Evolutionary conservation across 257 asterid species (phyloP).

Genomic region (Solanum chiquidenum): DNA sequence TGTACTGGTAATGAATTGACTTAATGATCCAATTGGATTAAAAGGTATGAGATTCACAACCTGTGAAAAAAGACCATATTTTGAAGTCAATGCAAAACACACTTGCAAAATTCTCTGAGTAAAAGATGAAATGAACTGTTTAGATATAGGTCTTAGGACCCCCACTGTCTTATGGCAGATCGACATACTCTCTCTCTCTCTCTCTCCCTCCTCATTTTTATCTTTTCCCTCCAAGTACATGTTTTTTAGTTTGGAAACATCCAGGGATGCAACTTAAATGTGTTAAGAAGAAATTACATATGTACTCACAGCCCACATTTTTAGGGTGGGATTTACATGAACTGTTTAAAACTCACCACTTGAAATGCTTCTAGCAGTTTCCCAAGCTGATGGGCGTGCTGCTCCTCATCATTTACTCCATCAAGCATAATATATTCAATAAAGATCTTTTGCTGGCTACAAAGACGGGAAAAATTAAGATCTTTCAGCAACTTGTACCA

Average conservation of each 20-base stretch:
- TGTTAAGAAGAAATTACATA: neutral
- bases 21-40: slow-evolving; percentile 81
- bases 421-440: slow-evolving; percentile 98
- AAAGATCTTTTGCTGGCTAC: slow-evolving; percentile 85
- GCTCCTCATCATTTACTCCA: slow-evolving; percentile 79
- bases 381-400: slow-evolving; percentile 93
- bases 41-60: slow-evolving; percentile 94
- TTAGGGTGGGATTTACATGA: neutral
- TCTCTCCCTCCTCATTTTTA: rapidly evolving
- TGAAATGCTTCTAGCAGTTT: slow-evolving; percentile 56
- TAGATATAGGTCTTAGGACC: neutral
- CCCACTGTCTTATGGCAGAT: neutral
- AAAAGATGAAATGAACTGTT: neutral
- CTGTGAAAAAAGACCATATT: slow-evolving; percentile 24
- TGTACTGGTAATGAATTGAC: slow-evolving; percentile 46
- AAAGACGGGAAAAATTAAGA: slow-evolving; percentile 25
- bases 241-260: neutral
- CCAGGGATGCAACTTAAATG: neutral
- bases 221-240: neutral
- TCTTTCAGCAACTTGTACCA: slow-evolving; percentile 5
- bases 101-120: neutral
- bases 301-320: neutral
- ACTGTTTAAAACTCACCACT: slow-evolving; percentile 40
- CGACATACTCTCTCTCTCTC: neutral
- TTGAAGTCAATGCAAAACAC: neutral